Conservation (phyloP, 2,329 filamentous ascomycete species). For the Xylaria sp. region DNA sequence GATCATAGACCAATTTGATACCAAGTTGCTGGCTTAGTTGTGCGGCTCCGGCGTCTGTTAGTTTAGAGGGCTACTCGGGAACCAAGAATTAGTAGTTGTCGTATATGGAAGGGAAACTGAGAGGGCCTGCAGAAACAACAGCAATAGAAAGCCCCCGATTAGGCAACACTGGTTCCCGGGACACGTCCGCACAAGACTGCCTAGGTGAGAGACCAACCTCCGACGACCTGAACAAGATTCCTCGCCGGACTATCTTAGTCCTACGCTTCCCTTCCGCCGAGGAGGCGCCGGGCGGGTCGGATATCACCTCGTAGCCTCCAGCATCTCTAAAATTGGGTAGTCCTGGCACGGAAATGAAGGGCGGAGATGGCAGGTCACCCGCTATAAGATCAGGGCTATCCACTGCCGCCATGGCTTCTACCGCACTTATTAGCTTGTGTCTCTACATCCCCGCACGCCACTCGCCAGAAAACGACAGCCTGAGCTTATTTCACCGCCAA, state of each 20-base stretch:
- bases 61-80: conserved; percentile 58
- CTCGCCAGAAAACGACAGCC: background rate
- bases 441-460: background rate
- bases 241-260: conserved; percentile 58
- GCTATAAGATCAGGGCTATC: background rate
- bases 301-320: conserved; percentile 64
- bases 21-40: conserved; percentile 62
- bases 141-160: background rate
- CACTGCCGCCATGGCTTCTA: conserved; percentile 23
- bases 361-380: conserved; percentile 50
- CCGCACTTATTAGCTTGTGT: conserved; percentile 13
- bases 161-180: background rate
- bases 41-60: conserved; percentile 63
- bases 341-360: conserved; percentile 64
- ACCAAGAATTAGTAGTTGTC: conserved; percentile 10
- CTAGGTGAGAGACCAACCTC: conserved; percentile 52
- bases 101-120: background rate
- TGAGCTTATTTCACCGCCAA: conserved; percentile 16
- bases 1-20: conserved; percentile 60
- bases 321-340: conserved; percentile 76
- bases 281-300: conserved; percentile 31
- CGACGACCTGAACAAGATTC: conserved; percentile 73
- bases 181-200: background rate
- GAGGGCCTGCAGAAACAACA: background rate
- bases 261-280: conserved; percentile 19